Evolutionary conservation across 805 yeast genomes (phyloP), one percentile per base, ranked within the genome.

Genomic region (Pichia deserticola): DNA sequence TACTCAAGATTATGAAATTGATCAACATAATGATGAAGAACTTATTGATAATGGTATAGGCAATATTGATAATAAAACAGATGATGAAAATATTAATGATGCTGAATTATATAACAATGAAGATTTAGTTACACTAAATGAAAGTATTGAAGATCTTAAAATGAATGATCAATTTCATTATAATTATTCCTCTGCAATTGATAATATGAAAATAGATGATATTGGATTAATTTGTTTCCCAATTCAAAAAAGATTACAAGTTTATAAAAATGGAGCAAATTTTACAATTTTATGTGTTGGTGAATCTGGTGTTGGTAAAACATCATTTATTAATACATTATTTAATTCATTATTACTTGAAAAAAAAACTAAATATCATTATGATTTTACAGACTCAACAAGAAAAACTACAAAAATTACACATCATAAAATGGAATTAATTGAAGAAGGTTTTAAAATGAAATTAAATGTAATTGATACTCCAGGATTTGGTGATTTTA

Each of bases 281-380:
- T 85, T 87, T 67, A 88, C 95, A 42, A 60, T 90, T 50, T 80
- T 89, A 86, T 80, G 89, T 36, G 89, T 85, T 44, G 97, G 97
- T 33, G 89, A 85, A 65, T 74, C 85, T 45, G 97, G 97, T 4
- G 73, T 86, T 47, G 96, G 95, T 42, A 88, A 87, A 62, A 79
- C 88, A 5, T 80, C 92, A 1, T 87, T 89, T 54, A 70, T 89
- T 57, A 87, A 90, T 71, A 82, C 95, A 8, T 73, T 90, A 54
- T 86, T 88, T 64, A 82, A 84, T 42, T 68, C 82, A 2, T 40
- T 61, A 46, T 70, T 65, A 46, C 64, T 64, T 56, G 72, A 57
- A 12, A 42, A 47, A 6, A 11, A 32, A 37, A 38, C 47, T 71
- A 28, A 66, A 64, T 40, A 40, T 10, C 20, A 50, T 48, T 47